Evolutionary conservation across 1,139 yeast genomes (phyloP).

Genomic region (Yamadazyma buinensis): DNA sequence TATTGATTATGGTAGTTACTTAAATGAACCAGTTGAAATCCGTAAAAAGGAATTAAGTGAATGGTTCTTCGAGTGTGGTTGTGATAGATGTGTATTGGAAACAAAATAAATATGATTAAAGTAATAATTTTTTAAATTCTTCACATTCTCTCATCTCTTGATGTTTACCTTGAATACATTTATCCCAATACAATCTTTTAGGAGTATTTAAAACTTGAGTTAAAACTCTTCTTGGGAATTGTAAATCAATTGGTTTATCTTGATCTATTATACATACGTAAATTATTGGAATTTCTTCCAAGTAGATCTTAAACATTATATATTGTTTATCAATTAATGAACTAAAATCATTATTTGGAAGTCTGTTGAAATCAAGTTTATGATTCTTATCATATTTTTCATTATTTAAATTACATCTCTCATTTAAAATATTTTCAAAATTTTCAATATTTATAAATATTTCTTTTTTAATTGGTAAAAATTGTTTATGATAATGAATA

Average conservation of each 20-base stretch:
- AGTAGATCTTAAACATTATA: conserved; percentile 35
- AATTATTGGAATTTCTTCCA: conserved; percentile 11
- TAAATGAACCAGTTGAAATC: conserved; percentile 35
- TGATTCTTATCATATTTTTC: conserved; percentile 44
- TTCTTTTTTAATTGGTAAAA: conserved; percentile 52
- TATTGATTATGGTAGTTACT: conserved; percentile 58
- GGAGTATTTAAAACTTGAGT: conserved; percentile 58
- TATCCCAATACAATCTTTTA: conserved; percentile 69
- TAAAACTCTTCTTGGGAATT: conserved; percentile 73
- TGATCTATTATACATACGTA: conserved; percentile 24
- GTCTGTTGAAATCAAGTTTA: conserved; percentile 36
- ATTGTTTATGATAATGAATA: conserved; percentile 65
- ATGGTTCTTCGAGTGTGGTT: conserved; percentile 64
- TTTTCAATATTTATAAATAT: conserved; percentile 24
- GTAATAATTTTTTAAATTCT: conserved; percentile 49
- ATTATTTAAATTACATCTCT: conserved; percentile 46
- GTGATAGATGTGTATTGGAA: conserved; percentile 38
- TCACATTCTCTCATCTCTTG: conserved; percentile 63
- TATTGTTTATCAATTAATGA: conserved; percentile 29
- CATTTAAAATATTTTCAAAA: conserved; percentile 31
- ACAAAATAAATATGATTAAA: background rate
- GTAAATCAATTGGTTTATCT: conserved; percentile 51
- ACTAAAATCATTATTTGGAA: conserved; percentile 18
- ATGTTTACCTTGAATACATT: conserved; percentile 56
- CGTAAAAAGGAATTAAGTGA: conserved; percentile 44